Conservation (phyloP, 768 basidiomycete species). For the Naganishia friedmannii region DNA sequence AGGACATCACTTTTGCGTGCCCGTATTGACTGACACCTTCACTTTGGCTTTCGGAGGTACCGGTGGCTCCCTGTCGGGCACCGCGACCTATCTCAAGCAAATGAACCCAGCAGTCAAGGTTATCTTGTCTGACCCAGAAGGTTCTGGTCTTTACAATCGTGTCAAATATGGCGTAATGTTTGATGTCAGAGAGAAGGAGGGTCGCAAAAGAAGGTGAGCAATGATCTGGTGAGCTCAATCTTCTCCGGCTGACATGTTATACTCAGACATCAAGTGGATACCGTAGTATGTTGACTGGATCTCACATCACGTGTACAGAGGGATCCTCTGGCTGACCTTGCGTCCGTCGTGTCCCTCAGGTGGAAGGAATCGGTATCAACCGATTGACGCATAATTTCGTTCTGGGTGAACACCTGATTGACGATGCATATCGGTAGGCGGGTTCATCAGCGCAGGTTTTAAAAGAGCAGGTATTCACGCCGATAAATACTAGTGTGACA, state of each 20-base stretch:
- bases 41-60: constrained; percentile 65
- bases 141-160: constrained; percentile 94
- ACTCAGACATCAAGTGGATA: constrained; percentile 65
- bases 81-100: constrained; percentile 73
- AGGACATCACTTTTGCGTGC: no score
- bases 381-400: constrained; percentile 86
- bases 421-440: constrained; percentile 77
- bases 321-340: constrained; percentile 31
- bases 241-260: background rate
- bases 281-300: constrained; percentile 62
- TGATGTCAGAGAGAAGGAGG: constrained; percentile 85
- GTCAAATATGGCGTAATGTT: constrained; percentile 93
- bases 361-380: constrained; percentile 73
- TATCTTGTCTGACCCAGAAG: constrained; percentile 84
- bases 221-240: constrained; percentile 40
- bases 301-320: constrained; percentile 77
- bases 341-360: constrained; percentile 9
- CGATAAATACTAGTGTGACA: constrained; percentile 62
- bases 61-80: constrained; percentile 89
- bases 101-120: constrained; percentile 66
- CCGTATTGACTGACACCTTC: no score
- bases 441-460: background rate
- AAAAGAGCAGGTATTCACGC: no score
- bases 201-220: constrained; percentile 68
- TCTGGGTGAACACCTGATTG: constrained; percentile 75